Conservation (phyloP, 352 stramenopile species). For the Globisporangium uncinulatum region DNA sequence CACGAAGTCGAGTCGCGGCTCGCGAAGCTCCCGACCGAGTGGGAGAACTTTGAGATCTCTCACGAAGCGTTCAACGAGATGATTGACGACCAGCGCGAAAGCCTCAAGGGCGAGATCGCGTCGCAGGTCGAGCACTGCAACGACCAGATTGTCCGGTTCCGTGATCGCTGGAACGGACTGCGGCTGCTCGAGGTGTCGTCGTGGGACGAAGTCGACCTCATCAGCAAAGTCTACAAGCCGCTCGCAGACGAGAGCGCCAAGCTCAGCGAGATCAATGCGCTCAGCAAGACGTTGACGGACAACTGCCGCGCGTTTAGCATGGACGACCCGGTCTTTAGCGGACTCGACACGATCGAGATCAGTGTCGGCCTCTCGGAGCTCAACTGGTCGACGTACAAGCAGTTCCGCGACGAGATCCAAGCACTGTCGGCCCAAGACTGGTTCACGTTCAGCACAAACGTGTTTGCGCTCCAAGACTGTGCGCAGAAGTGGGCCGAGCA, state of each 20-base stretch:
- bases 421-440: constrained; percentile 82
- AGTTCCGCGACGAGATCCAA: constrained; percentile 80
- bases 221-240: constrained; percentile 63
- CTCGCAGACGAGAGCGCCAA: constrained; percentile 87
- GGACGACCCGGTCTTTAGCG: constrained; percentile 76
- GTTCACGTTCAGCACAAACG: constrained; percentile 91
- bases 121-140: constrained; percentile 86
- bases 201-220: constrained; percentile 69
- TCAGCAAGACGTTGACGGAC: constrained; percentile 47
- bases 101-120: constrained; percentile 87
- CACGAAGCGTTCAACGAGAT: constrained; percentile 95
- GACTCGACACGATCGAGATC: constrained; percentile 58
- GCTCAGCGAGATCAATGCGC: constrained; percentile 58
- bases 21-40: constrained; percentile 73
- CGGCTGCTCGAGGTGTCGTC: constrained; percentile 77
- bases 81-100: constrained; percentile 92
- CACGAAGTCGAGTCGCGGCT: constrained; percentile 71
- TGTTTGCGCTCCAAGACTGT: constrained; percentile 92
- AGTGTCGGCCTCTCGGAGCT: constrained; percentile 64
- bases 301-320: constrained; percentile 90
- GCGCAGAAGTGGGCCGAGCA: constrained; percentile 86
- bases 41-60: constrained; percentile 93
- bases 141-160: constrained; percentile 88
- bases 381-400: constrained; percentile 86
- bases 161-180: constrained; percentile 82